Evolutionary conservation across 306 rosid species (phyloP), one percentile per base, ranked within the genome.

Genomic region (Abrus pulchellus): DNA sequence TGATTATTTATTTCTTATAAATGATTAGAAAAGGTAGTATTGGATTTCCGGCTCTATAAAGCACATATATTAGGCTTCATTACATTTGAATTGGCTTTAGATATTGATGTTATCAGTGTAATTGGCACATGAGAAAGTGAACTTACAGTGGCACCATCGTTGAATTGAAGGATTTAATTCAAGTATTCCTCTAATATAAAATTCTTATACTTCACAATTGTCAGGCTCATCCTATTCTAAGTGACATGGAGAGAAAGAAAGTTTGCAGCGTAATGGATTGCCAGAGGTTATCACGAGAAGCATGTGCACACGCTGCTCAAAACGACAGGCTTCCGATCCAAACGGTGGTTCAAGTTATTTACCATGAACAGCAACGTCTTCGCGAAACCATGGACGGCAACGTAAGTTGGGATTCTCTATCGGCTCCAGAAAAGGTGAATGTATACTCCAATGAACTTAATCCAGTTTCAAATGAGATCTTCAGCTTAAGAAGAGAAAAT

Each of bases 181-280:
- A 11, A 74, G 57, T 5, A 63, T 10, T 33, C 48, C 54, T 67
- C 74, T 69, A 12, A 27, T 50, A n/a, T 33, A 36, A 43, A 64
- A 3, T 13, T 33, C 12, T 27, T 32, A 28, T 20, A 9, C 43
- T 20, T 72, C 7, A 1, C 45, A 49, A 59, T 57, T 74, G 9
- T 61, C 85, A 95, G 99, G 96, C 94, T 78, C 99, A 95, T 89
- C 97, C 98, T 6, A 64, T 72, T 70, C 79, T 93, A 53, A 90
- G 94, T 77, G 99, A 96, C 53, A 79, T 82, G 85, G 99, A 96
- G 77, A 93, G 89, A 79, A 93, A 96, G 92, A 96, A 90, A 82
- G 94, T 88, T 1, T 96, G 99, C 84, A 88, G 97, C 78, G 76
- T 92, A 77, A 92, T 96, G 98, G 97, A 96, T 76, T 96, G 94